Conservation (phyloP, 257 asterid genomes). For the Solanum phureja region DNA sequence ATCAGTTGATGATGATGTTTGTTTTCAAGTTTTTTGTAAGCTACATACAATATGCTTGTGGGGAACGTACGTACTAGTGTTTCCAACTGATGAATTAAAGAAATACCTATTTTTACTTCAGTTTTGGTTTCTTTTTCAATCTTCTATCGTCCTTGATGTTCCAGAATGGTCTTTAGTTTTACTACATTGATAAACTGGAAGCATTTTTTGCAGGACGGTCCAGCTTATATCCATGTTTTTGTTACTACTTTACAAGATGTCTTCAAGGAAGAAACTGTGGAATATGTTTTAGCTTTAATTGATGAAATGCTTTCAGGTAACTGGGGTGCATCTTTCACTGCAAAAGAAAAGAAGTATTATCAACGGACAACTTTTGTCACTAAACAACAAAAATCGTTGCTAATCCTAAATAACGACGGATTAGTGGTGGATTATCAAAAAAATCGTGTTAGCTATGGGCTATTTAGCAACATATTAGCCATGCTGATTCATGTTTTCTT, state of each 20-base stretch:
- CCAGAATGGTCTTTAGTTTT: background rate
- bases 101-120: background rate
- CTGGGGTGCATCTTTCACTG: background rate
- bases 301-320: conserved; percentile 86
- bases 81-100: background rate
- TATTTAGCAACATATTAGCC: background rate
- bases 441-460: background rate
- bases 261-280: conserved; percentile 82
- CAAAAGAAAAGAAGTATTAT: background rate
- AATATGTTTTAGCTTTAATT: conserved; percentile 73
- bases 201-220: conserved; percentile 65
- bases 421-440: background rate
- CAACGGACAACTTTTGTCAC: background rate
- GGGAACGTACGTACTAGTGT: background rate
- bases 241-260: conserved; percentile 77
- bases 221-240: conserved; percentile 63
- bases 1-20: background rate
- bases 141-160: background rate
- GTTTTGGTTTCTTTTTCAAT: background rate
- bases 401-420: background rate
- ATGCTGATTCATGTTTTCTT: background rate
- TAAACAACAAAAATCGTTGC: background rate
- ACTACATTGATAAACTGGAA: background rate
- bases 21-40: background rate
- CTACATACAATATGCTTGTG: background rate